These are phyloP conservation scores for Flaveria ramosissima DNA, from an alignment of 129 eudicot genomes.

Conservation along the genomic window DNA sequence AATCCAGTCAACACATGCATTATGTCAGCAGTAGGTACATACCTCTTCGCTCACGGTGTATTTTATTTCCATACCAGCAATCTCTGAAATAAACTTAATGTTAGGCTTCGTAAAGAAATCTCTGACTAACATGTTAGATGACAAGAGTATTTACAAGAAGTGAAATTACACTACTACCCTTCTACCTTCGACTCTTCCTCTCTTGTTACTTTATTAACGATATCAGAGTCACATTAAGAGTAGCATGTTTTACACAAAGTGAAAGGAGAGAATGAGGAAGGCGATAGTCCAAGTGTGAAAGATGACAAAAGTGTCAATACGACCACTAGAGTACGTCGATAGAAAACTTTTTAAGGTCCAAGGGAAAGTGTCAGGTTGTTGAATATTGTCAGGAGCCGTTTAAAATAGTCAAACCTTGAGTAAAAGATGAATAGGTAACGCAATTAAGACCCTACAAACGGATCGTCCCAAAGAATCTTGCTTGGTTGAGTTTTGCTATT, in stretches of 20 bases:
- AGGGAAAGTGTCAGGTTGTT: too few species aligned
- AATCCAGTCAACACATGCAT: neutral
- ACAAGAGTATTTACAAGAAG: neutral
- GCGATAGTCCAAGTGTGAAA: neutral
- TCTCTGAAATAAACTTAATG: slow-evolving; percentile 29
- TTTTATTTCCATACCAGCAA: slow-evolving; percentile 45
- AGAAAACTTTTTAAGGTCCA: neutral
- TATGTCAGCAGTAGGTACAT: slow-evolving; percentile 19
- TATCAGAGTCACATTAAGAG: neutral
- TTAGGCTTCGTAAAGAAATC: slow-evolving; percentile 6
- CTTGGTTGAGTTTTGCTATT: neutral
- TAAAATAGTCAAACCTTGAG: neutral
- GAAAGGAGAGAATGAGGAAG: neutral
- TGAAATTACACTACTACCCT: neutral
- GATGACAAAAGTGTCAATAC: neutral
- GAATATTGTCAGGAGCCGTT: neutral
- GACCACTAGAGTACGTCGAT: neutral
- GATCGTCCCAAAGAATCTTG: neutral
- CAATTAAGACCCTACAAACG: neutral
- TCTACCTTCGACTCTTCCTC: neutral
- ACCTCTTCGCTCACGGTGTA: slow-evolving; percentile 56
- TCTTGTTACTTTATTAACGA: too few species aligned
- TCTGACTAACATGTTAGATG: neutral
- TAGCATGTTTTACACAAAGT: neutral
- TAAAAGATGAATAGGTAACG: neutral